phyloP scores from a whole-genome alignment of 2,329 filamentous ascomycete genomes.

The Fusarium buharicum region DNA sequence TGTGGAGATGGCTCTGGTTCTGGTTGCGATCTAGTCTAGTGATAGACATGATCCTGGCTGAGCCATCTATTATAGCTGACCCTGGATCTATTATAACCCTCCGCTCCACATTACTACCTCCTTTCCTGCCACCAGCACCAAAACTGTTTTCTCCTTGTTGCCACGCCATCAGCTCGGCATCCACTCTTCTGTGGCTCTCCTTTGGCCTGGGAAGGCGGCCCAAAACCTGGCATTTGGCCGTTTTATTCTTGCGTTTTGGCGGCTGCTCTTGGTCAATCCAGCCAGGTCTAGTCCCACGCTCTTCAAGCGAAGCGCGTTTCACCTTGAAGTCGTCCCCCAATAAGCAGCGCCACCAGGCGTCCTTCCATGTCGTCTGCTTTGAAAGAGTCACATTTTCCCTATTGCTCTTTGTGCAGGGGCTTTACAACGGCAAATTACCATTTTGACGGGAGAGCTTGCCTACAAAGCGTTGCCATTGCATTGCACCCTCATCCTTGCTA shows the following conservation, averaged over 20 bases:
- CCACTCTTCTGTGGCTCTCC: constrained; percentile 32
- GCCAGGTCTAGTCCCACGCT: constrained; percentile 39
- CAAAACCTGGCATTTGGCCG: constrained; percentile 32
- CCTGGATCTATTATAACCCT: constrained; percentile 47
- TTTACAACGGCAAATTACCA: constrained; percentile 41
- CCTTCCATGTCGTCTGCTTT: constrained; percentile 37
- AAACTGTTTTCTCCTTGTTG: constrained; percentile 42
- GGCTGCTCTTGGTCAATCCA: constrained; percentile 41
- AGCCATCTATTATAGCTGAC: constrained; percentile 47
- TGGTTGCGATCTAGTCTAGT: constrained; percentile 44
- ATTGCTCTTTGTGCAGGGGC: constrained; percentile 39
- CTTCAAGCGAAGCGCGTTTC: constrained; percentile 46
- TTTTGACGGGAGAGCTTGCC: constrained; percentile 36
- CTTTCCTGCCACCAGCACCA: constrained; percentile 40
- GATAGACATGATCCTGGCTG: constrained; percentile 39
- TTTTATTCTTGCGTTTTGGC: constrained; percentile 25
- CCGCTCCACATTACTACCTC: constrained; percentile 41
- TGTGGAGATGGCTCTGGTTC: constrained; percentile 42
- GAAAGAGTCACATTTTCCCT: constrained; percentile 28
- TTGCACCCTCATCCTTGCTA: constrained; percentile 39
- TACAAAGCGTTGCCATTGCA: constrained; percentile 33
- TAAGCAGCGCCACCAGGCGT: constrained; percentile 37
- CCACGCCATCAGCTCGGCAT: constrained; percentile 43
- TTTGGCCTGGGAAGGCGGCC: constrained; percentile 22
- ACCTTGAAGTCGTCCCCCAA: constrained; percentile 40